These are phyloP conservation scores for Zizania palustris DNA, from an alignment of 202 grass and related monocot species.

Conservation along the genomic window DNA sequence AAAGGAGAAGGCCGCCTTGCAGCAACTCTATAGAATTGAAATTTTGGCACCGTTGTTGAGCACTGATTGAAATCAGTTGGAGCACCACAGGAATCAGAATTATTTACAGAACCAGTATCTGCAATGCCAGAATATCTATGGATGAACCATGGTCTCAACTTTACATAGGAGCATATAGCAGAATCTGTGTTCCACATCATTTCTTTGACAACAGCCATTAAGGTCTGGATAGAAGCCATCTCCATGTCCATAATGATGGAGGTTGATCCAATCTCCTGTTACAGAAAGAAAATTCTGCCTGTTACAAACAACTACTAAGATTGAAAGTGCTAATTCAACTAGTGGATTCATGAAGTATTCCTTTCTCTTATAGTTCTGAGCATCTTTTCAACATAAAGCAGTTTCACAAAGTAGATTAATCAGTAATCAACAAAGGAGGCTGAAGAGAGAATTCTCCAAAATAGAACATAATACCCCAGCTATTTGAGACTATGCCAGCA, in stretches of 20 bases:
- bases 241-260: constrained; percentile 62
- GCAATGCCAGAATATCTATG: constrained; percentile 43
- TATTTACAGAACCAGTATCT: constrained; percentile 28
- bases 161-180: constrained; percentile 65
- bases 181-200: constrained; percentile 57
- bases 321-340: constrained; percentile 16
- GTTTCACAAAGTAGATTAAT: constrained; percentile 1
- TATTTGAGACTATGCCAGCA: background rate
- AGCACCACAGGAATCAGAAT: constrained; percentile 4
- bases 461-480: constrained; percentile 15
- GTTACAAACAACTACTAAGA: constrained; percentile 33
- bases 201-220: constrained; percentile 53
- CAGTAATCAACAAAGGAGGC: constrained; percentile 20
- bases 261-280: constrained; percentile 61
- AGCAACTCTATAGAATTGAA: constrained; percentile 51
- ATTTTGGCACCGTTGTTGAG: constrained; percentile 40
- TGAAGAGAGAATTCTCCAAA: constrained; percentile 22
- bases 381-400: constrained; percentile 10
- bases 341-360: constrained; percentile 25
- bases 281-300: constrained; percentile 31
- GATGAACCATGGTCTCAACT: constrained; percentile 55
- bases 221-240: constrained; percentile 58
- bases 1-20: constrained; percentile 72
- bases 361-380: background rate
- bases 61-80: constrained; percentile 46